Conservation (phyloP, 768 basidiomycete genomes). For the Pulveroboletus sp. region DNA sequence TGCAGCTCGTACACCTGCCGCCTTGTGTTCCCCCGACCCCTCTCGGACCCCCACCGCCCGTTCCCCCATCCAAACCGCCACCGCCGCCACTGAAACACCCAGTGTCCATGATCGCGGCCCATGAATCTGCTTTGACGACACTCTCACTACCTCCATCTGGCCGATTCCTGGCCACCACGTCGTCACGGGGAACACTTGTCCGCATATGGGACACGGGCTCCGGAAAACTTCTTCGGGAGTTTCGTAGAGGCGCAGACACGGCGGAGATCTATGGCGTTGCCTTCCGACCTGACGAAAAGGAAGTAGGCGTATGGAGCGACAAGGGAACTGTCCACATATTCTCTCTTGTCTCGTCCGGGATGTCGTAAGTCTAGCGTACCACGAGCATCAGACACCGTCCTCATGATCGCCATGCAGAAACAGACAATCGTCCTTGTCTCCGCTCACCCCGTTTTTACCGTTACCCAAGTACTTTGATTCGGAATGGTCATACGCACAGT, state of each 20-base stretch:
- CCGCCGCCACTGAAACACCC: conserved; percentile 57
- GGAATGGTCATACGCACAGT: conserved; percentile 96
- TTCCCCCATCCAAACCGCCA: conserved; percentile 51
- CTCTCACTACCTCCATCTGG: conserved; percentile 77
- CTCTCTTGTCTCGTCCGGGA: conserved; percentile 60
- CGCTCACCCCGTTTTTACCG: conserved; percentile 73
- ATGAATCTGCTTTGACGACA: conserved; percentile 73
- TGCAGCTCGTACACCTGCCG: conserved; percentile 81
- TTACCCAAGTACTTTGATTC: conserved; percentile 89
- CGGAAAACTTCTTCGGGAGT: conserved; percentile 71
- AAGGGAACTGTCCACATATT: conserved; percentile 94
- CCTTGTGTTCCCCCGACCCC: conserved; percentile 63
- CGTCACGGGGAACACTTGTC: conserved; percentile 76
- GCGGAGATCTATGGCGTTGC: conserved; percentile 89
- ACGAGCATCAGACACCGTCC: background rate
- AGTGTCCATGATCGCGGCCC: conserved; percentile 79
- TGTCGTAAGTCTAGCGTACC: conserved; percentile 48
- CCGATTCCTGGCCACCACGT: conserved; percentile 77
- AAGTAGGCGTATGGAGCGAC: conserved; percentile 90
- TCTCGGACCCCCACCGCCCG: conserved; percentile 50
- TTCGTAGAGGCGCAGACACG: conserved; percentile 83
- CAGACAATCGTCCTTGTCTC: conserved; percentile 78
- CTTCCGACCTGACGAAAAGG: conserved; percentile 80
- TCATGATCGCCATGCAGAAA: conserved; percentile 46
- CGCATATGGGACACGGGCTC: conserved; percentile 78